Percentiles rank a stretch among this genome's conserved stretches.
Evolutionary conservation across 495 filamentous ascomycete species (phyloP).

Genomic region (Neurospora sp.): DNA sequence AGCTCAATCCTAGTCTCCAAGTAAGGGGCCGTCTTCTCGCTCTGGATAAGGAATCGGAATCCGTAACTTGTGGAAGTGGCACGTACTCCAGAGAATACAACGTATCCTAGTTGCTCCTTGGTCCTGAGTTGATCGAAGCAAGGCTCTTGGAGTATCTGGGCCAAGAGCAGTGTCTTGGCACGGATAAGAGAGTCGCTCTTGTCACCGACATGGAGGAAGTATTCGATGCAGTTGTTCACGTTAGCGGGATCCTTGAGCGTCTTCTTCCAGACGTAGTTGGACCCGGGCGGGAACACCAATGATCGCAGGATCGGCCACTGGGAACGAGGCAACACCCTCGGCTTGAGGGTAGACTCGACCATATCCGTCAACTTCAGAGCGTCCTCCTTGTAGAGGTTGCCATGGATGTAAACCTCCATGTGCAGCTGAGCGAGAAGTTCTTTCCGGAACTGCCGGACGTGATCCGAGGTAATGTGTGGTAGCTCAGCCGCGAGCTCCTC

Average conservation of each 20-base stretch:
- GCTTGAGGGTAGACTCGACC: constrained; percentile 69
- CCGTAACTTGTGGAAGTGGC: constrained; percentile 63
- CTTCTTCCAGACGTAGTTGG: constrained; percentile 73
- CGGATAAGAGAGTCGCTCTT: constrained; percentile 54
- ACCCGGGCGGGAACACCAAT: constrained; percentile 65
- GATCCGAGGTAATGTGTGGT: constrained; percentile 59
- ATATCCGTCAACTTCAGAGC: constrained; percentile 77
- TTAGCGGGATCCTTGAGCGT: constrained; percentile 81
- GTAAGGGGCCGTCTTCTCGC: constrained; percentile 73
- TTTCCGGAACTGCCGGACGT: constrained; percentile 68
- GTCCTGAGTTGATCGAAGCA: constrained; percentile 90
- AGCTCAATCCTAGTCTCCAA: constrained; percentile 78
- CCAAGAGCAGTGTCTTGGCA: constrained; percentile 70
- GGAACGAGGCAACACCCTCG: constrained; percentile 58
- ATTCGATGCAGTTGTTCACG: constrained; percentile 95
- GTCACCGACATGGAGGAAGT: constrained; percentile 71
- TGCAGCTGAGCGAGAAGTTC: constrained; percentile 75
- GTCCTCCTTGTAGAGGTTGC: constrained; percentile 95
- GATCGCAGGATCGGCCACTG: constrained; percentile 76
- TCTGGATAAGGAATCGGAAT: constrained; percentile 89
- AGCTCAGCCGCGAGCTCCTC: constrained; percentile 75
- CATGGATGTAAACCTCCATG: constrained; percentile 80
- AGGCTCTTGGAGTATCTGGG: constrained; percentile 89
- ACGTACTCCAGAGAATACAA: constrained; percentile 76
- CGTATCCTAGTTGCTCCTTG: constrained; percentile 95